phyloP scores from a whole-genome alignment of 75 land plant genomes.

The Larix kaempferi region DNA sequence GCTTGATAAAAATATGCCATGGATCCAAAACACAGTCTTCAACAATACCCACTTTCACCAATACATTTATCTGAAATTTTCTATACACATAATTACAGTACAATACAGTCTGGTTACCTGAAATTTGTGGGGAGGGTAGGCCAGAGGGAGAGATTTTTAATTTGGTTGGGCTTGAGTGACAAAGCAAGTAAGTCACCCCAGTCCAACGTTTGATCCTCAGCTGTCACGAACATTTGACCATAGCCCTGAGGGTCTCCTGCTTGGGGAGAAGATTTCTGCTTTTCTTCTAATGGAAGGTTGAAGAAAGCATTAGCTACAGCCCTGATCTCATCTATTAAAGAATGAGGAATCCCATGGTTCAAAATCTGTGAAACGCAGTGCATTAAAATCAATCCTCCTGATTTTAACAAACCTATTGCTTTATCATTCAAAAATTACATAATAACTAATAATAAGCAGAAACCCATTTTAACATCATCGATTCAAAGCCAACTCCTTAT shows the following conservation, averaged over 20 bases:
- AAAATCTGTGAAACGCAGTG: too few species aligned
- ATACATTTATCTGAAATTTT: too few species aligned
- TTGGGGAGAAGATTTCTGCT: constrained; percentile 5
- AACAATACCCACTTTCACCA: too few species aligned
- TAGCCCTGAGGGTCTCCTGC: constrained; percentile 26
- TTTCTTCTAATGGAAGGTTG: constrained; percentile 26
- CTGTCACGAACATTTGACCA: constrained; percentile 31
- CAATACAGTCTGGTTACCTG: background rate
- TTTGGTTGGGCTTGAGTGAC: background rate
- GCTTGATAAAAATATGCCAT: too few species aligned
- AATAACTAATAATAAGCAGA: too few species aligned
- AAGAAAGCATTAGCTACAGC: constrained; percentile 19
- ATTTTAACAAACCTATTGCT: too few species aligned
- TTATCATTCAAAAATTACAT: too few species aligned
- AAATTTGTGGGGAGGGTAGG: background rate
- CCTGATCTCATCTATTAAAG: constrained; percentile 13
- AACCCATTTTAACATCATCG: too few species aligned
- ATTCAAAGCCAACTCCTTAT: too few species aligned
- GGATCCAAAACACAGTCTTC: too few species aligned
- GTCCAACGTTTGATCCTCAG: constrained; percentile 34
- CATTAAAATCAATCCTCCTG: too few species aligned
- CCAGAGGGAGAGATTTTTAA: background rate
- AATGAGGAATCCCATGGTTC: background rate
- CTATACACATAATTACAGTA: too few species aligned
- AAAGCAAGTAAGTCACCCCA: constrained; percentile 26